These are phyloP conservation scores for Cercospora sp. DNA, from an alignment of 2,329 filamentous ascomycete species.

Conservation along the genomic window DNA sequence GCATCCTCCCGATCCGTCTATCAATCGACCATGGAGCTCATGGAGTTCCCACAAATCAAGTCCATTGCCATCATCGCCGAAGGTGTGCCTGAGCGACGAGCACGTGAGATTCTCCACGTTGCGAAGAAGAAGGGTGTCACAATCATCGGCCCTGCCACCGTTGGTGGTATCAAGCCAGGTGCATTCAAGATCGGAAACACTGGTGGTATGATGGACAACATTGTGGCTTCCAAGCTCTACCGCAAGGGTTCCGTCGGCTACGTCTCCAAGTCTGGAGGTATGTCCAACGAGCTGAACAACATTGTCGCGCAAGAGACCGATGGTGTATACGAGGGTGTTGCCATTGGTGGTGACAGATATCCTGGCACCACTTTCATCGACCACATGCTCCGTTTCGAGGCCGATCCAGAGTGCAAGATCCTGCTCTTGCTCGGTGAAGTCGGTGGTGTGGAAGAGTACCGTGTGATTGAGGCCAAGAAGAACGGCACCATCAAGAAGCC, in stretches of 20 bases:
- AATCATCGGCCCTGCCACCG: slow-evolving; percentile 97
- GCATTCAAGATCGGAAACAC: slow-evolving; percentile 99
- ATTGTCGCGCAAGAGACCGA: slow-evolving; percentile 95
- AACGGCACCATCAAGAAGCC: slow-evolving; percentile 94
- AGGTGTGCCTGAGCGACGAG: slow-evolving; percentile 97
- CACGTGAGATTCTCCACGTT: slow-evolving; percentile 94
- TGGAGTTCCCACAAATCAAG: slow-evolving; percentile 95
- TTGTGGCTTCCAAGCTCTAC: slow-evolving; percentile 99
- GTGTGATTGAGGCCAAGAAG: slow-evolving; percentile 98
- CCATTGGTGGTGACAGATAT: slow-evolving; percentile 98
- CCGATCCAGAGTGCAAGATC: slow-evolving; percentile 97
- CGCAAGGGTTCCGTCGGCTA: slow-evolving; percentile 98
- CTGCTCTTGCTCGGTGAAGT: slow-evolving; percentile 95
- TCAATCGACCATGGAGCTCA: slow-evolving; percentile 97
- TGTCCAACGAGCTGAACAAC: slow-evolving; percentile 99
- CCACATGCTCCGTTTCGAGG: slow-evolving; percentile 93
- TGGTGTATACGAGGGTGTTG: slow-evolving; percentile 98
- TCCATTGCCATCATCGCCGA: slow-evolving; percentile 99
- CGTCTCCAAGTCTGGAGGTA: slow-evolving; percentile 99
- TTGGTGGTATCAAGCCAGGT: slow-evolving; percentile 98
- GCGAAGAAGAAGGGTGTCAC: slow-evolving; percentile 98
- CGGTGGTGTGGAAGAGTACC: slow-evolving; percentile 99
- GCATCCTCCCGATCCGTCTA: slow-evolving; percentile 98
- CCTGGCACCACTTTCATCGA: slow-evolving; percentile 99
- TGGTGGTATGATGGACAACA: slow-evolving; percentile 99